Evolutionary conservation across 805 yeast species (phyloP).

Genomic region (Suhomyces pyralidae): DNA sequence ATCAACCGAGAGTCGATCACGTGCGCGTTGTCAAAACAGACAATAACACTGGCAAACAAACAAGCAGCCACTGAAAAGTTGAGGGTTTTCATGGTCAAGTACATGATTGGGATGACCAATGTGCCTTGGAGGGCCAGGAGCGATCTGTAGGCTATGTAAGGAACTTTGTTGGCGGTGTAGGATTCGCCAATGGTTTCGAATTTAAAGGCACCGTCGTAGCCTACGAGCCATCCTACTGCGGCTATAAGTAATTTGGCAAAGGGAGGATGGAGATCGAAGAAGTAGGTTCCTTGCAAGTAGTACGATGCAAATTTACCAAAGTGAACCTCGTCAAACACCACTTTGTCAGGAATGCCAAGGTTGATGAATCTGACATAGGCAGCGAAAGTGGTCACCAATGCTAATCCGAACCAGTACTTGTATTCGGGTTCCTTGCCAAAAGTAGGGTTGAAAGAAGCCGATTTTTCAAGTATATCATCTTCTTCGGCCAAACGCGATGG

Average conservation of each 20-base stretch:
- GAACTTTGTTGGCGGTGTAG: conserved; percentile 75
- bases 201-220: conserved; percentile 89
- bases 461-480: conserved; percentile 1
- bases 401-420: conserved; percentile 34
- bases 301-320: conserved; percentile 84
- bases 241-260: conserved; percentile 94
- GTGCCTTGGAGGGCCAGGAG: conserved; percentile 80
- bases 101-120: conserved; percentile 78
- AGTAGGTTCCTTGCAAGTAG: conserved; percentile 85
- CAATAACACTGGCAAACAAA: conserved; percentile 69
- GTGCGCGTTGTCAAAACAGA: conserved; percentile 87
- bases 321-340: conserved; percentile 85
- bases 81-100: conserved; percentile 80
- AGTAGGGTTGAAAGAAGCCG: neutral
- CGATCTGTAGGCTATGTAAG: conserved; percentile 79
- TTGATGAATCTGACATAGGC: conserved; percentile 56
- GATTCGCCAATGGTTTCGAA: conserved; percentile 86
- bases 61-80: conserved; percentile 78
- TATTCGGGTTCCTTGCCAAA: conserved; percentile 21
- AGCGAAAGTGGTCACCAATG: conserved; percentile 41
- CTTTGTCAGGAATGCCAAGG: conserved; percentile 65
- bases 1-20: conserved; percentile 87
- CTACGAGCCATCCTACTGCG: conserved; percentile 80
- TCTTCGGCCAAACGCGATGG: neutral
- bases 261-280: conserved; percentile 97